These are phyloP conservation scores for Solanum tacnaense DNA, from an alignment of 257 asterid species.

Conservation along the genomic window DNA sequence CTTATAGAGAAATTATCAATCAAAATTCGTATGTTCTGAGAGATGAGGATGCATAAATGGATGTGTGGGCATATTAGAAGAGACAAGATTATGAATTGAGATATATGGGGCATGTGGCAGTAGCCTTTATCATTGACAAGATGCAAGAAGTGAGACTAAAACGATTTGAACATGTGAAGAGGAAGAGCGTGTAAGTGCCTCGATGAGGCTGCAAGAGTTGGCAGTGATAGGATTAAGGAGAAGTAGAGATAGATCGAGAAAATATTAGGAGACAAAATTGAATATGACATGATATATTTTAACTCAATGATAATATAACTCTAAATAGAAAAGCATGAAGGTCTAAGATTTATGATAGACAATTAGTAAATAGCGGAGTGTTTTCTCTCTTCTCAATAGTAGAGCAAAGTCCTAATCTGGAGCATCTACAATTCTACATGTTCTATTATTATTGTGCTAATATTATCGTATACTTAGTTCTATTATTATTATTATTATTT, in stretches of 20 bases:
- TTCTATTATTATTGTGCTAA: too few species aligned
- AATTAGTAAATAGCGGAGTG: neutral
- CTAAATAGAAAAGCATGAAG: too few species aligned
- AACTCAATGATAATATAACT: too few species aligned
- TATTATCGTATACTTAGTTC: too few species aligned
- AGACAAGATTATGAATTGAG: neutral
- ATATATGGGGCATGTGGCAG: neutral
- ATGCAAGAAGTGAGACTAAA: neutral
- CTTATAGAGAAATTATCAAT: neutral
- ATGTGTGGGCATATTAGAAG: fast-evolving
- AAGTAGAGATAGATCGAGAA: fast-evolving
- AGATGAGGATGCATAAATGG: neutral
- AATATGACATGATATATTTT: fast-evolving
- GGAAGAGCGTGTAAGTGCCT: fast-evolving
- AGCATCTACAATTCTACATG: too few species aligned
- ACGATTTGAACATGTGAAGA: neutral
- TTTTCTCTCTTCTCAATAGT: neutral
- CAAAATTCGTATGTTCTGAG: too few species aligned
- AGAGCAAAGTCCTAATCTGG: too few species aligned
- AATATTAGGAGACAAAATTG: fast-evolving
- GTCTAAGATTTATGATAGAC: too few species aligned
- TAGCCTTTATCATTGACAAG: neutral
- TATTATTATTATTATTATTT: too few species aligned
- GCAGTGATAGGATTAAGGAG: fast-evolving
- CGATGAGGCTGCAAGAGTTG: neutral